Evolutionary conservation across 495 filamentous ascomycete genomes (phyloP).

Genomic region (Poronia punctata): DNA sequence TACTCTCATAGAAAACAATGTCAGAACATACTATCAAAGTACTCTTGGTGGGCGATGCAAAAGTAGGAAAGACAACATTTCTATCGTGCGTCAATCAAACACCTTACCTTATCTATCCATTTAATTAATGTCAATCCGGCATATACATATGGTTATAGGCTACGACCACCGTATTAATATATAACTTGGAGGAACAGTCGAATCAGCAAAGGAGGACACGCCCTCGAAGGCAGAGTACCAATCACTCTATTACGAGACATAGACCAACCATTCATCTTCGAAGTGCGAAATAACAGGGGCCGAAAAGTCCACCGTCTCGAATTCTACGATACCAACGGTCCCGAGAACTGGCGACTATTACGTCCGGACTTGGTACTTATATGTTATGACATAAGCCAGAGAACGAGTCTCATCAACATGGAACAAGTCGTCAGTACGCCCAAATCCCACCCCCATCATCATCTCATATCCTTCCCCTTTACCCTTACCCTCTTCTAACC

Average conservation of each 20-base stretch:
- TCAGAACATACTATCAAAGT: conserved; percentile 53
- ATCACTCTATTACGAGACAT: conserved; percentile 60
- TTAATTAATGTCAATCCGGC: too few relatives aligned
- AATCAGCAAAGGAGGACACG: conserved; percentile 38
- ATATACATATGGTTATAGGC: too few relatives aligned
- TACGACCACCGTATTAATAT: too few relatives aligned
- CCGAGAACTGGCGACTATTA: conserved; percentile 68
- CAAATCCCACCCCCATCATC: conserved; percentile 1
- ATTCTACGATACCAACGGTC: conserved; percentile 72
- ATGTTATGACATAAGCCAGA: conserved; percentile 73
- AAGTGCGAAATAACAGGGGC: conserved; percentile 53
- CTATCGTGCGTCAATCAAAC: conserved; percentile 73
- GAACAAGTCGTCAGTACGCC: conserved; percentile 46
- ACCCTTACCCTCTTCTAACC: conserved; percentile 8
- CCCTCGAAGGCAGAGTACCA: conserved; percentile 26
- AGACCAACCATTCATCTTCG: conserved; percentile 79
- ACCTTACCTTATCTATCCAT: too few relatives aligned
- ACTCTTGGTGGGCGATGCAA: conserved; percentile 71
- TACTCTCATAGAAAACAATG: too few relatives aligned
- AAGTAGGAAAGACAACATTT: conserved; percentile 82
- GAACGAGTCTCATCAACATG: conserved; percentile 56
- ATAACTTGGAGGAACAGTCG: too few relatives aligned
- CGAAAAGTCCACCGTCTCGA: conserved; percentile 63
- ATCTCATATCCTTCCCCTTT: conserved; percentile 4
- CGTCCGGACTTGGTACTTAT: conserved; percentile 66